Evolutionary conservation across 1,284 basidiomycete species (phyloP).

Genomic region (Sporisorium sorghi): DNA sequence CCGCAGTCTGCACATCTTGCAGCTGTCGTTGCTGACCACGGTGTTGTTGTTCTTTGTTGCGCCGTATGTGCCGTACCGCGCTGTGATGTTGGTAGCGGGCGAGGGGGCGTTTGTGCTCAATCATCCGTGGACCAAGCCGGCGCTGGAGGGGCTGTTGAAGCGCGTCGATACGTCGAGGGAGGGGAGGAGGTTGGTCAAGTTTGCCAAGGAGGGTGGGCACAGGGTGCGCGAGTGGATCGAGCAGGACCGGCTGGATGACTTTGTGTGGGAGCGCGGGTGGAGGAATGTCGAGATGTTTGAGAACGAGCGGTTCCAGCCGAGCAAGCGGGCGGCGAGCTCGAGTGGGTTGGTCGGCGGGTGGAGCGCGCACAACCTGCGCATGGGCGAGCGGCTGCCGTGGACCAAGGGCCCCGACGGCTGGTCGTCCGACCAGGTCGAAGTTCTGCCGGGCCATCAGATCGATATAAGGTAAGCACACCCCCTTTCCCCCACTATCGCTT

Average conservation of each 20-base stretch:
- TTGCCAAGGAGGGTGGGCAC: conserved; percentile 45
- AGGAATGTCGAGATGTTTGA: conserved; percentile 66
- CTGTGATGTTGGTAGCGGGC: conserved; percentile 63
- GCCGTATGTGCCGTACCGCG: conserved; percentile 63
- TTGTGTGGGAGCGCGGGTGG: conserved; percentile 65
- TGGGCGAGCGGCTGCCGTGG: conserved; percentile 61
- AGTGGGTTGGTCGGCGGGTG: conserved; percentile 48
- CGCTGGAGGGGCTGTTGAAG: conserved; percentile 50
- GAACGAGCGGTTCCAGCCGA: conserved; percentile 54
- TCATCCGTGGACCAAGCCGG: conserved; percentile 67
- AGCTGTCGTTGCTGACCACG: conserved; percentile 58
- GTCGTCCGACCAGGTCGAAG: conserved; percentile 52
- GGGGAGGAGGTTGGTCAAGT: conserved; percentile 41
- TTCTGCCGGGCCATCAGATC: conserved; percentile 45
- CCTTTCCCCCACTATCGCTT: neutral
- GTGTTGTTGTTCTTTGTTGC: conserved; percentile 62
- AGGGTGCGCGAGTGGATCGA: conserved; percentile 61
- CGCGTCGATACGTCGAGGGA: conserved; percentile 38
- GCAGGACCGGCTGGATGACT: conserved; percentile 62
- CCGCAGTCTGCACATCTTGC: conserved; percentile 63
- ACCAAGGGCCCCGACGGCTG: conserved; percentile 65
- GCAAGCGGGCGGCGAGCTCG: conserved; percentile 20
- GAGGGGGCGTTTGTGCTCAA: conserved; percentile 63
- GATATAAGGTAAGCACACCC: conserved; percentile 52
- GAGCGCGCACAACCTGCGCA: conserved; percentile 49